phyloP scores from a whole-genome alignment of 2,329 filamentous ascomycete species.

The Fusarium sp. region DNA sequence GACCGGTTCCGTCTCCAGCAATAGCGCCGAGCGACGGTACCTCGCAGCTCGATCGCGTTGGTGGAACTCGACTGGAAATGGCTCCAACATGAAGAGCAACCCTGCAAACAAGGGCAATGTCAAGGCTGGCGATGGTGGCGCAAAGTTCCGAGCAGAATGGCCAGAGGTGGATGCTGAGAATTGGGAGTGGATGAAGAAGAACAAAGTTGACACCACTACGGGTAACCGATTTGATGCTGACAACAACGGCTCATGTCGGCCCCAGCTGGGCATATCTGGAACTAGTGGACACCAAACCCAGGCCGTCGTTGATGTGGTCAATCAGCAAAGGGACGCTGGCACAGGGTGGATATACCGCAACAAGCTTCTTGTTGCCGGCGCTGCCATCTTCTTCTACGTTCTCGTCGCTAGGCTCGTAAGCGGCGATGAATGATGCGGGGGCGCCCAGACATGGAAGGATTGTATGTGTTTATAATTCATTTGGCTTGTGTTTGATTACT shows the following conservation, averaged over 20 bases:
- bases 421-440: conserved; percentile 46
- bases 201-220: conserved; percentile 79
- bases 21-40: conserved; percentile 77
- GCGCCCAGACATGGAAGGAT: conserved; percentile 5
- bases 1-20: conserved; percentile 84
- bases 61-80: conserved; percentile 97
- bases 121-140: conserved; percentile 90
- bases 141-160: conserved; percentile 91
- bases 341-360: conserved; percentile 84
- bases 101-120: conserved; percentile 76
- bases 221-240: conserved; percentile 66
- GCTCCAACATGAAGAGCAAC: conserved; percentile 68
- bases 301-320: conserved; percentile 79
- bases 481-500: conserved; percentile 15
- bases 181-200: conserved; percentile 87
- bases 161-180: conserved; percentile 89
- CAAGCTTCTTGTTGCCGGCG: conserved; percentile 77
- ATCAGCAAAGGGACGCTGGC: conserved; percentile 79
- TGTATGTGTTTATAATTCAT: conserved; percentile 12
- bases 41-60: conserved; percentile 82
- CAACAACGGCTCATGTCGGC: conserved; percentile 62
- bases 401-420: conserved; percentile 79
- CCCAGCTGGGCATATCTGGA: conserved; percentile 65
- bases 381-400: conserved; percentile 81
- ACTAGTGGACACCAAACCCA: conserved; percentile 70